Conservation (phyloP, 2,329 filamentous ascomycete genomes). For the Xylaria sp. region DNA sequence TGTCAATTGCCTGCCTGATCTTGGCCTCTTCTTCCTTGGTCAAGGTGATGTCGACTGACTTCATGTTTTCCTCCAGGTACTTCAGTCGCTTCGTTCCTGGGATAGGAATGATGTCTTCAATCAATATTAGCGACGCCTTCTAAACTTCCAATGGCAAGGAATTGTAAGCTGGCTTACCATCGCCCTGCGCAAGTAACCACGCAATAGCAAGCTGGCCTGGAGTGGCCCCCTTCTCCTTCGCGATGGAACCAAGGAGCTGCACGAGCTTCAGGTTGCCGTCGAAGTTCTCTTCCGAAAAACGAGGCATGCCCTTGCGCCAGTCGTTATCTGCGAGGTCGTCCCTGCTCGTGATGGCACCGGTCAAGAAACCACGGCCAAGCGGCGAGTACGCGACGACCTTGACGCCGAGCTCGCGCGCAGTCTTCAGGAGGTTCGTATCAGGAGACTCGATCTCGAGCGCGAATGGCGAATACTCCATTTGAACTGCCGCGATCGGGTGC, state of each 20-base stretch:
- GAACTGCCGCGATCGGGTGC: constrained; percentile 60
- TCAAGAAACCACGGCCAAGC: constrained; percentile 65
- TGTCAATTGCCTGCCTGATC: constrained; percentile 53
- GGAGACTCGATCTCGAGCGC: constrained; percentile 67
- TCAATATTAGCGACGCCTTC: constrained; percentile 58
- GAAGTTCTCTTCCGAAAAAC: constrained; percentile 61
- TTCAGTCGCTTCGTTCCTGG: constrained; percentile 51
- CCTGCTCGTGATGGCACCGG: constrained; percentile 57
- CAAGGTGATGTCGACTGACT: constrained; percentile 49
- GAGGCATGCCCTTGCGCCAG: constrained; percentile 53
- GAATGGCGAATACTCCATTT: constrained; percentile 65
- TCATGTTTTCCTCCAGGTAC: constrained; percentile 51
- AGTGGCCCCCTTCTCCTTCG: constrained; percentile 54
- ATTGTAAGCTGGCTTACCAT: constrained; percentile 43
- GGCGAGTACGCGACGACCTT: constrained; percentile 66
- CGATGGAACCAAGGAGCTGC: constrained; percentile 44
- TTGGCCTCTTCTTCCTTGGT: constrained; percentile 52
- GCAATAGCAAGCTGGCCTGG: constrained; percentile 64
- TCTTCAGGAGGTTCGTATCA: constrained; percentile 59
- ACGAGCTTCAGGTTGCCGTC: constrained; percentile 57
- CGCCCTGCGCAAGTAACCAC: constrained; percentile 63
- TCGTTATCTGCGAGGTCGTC: constrained; percentile 59
- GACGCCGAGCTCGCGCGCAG: constrained; percentile 64
- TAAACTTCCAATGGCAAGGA: too few relatives aligned
- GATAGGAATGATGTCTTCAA: constrained; percentile 56